phyloP scores from a whole-genome alignment of 371 early-diverging fungal species.

The Saksenaea vasiformis region DNA sequence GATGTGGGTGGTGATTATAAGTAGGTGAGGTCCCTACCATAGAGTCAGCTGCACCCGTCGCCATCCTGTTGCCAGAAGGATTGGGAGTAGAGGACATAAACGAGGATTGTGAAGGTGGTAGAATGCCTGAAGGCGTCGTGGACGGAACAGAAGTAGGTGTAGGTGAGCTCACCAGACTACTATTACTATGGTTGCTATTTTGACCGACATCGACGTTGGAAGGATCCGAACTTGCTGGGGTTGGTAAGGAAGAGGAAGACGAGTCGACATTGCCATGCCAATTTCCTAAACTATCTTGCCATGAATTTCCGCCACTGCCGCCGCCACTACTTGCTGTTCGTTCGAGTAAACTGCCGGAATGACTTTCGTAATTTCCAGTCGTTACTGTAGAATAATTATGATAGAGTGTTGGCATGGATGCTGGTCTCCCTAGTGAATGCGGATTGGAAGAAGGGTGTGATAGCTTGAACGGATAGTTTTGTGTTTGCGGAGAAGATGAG shows the following conservation, averaged over 20 bases:
- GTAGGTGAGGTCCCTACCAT: background rate
- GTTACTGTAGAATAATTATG: background rate
- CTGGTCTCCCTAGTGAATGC: conserved; percentile 1
- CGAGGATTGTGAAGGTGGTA: background rate
- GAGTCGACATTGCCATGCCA: background rate
- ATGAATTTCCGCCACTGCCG: background rate
- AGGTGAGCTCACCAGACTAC: background rate
- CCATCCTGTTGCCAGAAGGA: background rate
- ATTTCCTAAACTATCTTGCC: conserved; percentile 3
- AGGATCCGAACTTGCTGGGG: background rate
- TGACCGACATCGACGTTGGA: background rate
- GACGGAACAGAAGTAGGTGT: background rate
- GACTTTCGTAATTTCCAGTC: background rate
- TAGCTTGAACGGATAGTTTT: background rate
- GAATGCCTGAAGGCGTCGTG: background rate
- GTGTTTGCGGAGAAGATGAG: conserved; percentile 5
- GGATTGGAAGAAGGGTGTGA: background rate
- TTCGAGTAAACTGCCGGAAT: background rate
- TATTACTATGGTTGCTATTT: background rate
- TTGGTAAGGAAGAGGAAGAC: background rate
- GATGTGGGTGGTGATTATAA: background rate
- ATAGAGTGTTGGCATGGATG: conserved; percentile 1
- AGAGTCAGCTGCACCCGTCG: background rate
- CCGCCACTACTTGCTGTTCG: background rate
- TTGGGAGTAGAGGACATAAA: background rate